These are phyloP conservation scores for Phialemoniopsis sp. DNA, from an alignment of 2,329 filamentous ascomycete species.

Conservation along the genomic window DNA sequence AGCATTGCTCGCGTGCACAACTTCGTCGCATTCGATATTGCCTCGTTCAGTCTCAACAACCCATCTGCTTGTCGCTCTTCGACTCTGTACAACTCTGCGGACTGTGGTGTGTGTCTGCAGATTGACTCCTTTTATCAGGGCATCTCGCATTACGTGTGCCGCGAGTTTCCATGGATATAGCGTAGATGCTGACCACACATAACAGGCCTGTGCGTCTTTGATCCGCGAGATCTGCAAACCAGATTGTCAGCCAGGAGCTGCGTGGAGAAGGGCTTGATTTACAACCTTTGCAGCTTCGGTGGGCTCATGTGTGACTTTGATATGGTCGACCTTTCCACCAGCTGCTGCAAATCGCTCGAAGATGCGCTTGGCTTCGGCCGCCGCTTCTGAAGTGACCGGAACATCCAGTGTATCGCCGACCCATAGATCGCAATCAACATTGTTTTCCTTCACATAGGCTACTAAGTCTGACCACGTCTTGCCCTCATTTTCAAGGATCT, in stretches of 20 bases:
- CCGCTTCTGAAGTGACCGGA: conserved; percentile 8
- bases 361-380: not conserved
- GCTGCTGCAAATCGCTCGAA: conserved; percentile 4
- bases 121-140: conserved; percentile 7
- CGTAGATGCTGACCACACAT: conserved; percentile 11
- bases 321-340: conserved; percentile 9
- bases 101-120: conserved; percentile 9
- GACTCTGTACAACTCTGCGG: not conserved
- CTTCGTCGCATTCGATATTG: conserved; percentile 5
- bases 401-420: conserved; percentile 13
- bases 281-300: conserved; percentile 5
- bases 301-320: conserved; percentile 10
- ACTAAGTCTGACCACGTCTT: conserved; percentile 10
- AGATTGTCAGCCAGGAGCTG: no score
- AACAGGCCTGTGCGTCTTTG: conserved; percentile 8
- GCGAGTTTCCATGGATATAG: conserved; percentile 11
- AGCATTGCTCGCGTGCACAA: conserved; percentile 11
- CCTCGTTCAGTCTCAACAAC: conserved; percentile 8
- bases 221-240: conserved; percentile 5
- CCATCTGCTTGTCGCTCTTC: conserved; percentile 1
- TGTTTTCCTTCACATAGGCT: conserved; percentile 7
- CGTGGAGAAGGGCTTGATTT: no score
- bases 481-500: no score
- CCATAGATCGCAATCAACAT: conserved; percentile 13
- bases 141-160: conserved; percentile 8